A percentile compares a stretch with the other conserved stretches of the same genome.
Evolutionary conservation across 108 stramenopile genomes (phyloP).

Genomic region (Chaetoceros muelleri): DNA sequence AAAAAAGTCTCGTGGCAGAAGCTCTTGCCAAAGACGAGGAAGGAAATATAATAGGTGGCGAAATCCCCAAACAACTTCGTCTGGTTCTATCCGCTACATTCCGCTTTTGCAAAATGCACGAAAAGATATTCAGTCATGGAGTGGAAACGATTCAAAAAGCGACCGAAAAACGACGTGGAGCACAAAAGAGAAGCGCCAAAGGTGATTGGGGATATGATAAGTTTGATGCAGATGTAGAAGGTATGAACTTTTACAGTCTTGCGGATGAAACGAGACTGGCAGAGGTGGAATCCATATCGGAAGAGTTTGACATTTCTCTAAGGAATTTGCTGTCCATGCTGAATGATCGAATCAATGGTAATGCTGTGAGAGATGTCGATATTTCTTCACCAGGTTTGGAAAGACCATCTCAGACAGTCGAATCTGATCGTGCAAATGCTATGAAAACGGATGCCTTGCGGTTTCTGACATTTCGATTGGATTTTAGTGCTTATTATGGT

Average conservation of each 20-base stretch:
- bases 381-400: not conserved
- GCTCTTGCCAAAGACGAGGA: conserved; percentile 15
- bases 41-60: conserved; percentile 8
- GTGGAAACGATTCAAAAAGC: conserved; percentile 48
- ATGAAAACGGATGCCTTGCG: conserved; percentile 36
- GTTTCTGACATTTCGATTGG: conserved; percentile 74
- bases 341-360: conserved; percentile 39
- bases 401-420: not conserved
- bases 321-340: conserved; percentile 36
- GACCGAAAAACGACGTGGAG: conserved; percentile 38
- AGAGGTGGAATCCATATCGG: conserved; percentile 33
- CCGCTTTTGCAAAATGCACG: conserved; percentile 76
- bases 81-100: conserved; percentile 45
- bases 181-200: conserved; percentile 41
- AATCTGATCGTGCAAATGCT: not conserved
- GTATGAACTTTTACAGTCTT: conserved; percentile 54
- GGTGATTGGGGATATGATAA: conserved; percentile 74
- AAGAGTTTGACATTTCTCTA: conserved; percentile 44
- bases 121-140: conserved; percentile 54
- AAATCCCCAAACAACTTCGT: conserved; percentile 40
- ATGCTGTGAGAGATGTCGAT: conserved; percentile 10
- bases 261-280: conserved; percentile 37
- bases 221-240: conserved; percentile 45
- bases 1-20: conserved; percentile 43
- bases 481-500: conserved; percentile 71